Evolutionary conservation across 164 flowering plant species (phyloP), one percentile per base, ranked within the genome.

Genomic region (Berberis thunbergii): DNA sequence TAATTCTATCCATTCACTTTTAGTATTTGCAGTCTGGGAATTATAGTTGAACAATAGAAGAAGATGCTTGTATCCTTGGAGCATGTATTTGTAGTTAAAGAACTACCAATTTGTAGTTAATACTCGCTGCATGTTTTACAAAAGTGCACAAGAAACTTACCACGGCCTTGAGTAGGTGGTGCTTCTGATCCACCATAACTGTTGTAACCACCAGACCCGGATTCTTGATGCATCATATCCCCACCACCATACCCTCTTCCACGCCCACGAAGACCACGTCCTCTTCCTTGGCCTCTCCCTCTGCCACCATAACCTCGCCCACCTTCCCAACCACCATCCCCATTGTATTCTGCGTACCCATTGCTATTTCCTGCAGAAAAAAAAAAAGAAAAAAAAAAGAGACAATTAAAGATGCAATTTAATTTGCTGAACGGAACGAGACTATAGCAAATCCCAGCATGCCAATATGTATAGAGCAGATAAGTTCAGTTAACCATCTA

Each of bases 251-350:
- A 13, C 6, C 77, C 81, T 65, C 83, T 75, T 67, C 81, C 81
- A 66, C 78, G 76, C 7, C 83, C 84, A 55, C 76, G 78, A 57
- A 69, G 72, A 43, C 71, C 64, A 49, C 77, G 79, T 38, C 82
- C 77, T 63, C 81, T 75, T 57, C 83, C 82, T 56, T 82, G 74
- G 6, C 80, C 82, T 72, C 78, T 55, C 41, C 74, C 82, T 48
- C 81, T 64, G 45, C 81, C 82, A 54, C 82, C 83, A 73, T 69
- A 74, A 1, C 78, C 78, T 40, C 75, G 77, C 2, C 74, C 77
- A 66, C 76, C 74, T 60, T 80, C 77, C 69, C 64, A 77, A 56
- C 72, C 77, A 41, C 66, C 76, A 72, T 78, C 82, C 53, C 80
- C 78, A 73, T 74, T 71, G 62, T 75, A 77, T 13, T 77, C 83